Conservation (phyloP, 2,329 filamentous ascomycete species). For the Beauveria brongniartii region DNA sequence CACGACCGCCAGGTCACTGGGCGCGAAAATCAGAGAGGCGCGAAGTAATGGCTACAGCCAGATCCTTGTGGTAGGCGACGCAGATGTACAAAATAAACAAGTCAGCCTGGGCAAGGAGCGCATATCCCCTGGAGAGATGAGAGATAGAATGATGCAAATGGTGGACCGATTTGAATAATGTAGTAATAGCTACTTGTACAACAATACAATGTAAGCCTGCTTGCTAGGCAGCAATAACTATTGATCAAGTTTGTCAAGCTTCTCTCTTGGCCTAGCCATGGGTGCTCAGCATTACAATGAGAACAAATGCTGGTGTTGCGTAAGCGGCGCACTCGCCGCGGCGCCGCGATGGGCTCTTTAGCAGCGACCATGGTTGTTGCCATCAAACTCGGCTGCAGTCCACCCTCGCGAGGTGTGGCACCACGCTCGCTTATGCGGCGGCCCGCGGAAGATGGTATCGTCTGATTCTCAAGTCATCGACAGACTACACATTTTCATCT, state of each 20-base stretch:
- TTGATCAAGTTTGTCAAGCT: background rate
- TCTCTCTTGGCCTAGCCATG: background rate
- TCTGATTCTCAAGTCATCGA: background rate
- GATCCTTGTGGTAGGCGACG: constrained; percentile 63
- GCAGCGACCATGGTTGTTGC: background rate
- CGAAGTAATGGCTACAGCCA: constrained; percentile 63
- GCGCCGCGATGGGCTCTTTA: background rate
- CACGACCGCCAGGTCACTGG: constrained; percentile 50
- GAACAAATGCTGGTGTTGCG: background rate
- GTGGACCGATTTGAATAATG: constrained; percentile 40
- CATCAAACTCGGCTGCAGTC: background rate
- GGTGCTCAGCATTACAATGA: background rate
- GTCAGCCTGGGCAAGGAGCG: constrained; percentile 37
- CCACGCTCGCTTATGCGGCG: background rate
- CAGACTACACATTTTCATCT: background rate
- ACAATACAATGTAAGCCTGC: background rate
- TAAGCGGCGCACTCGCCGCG: constrained; percentile 4
- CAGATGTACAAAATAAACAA: constrained; percentile 50
- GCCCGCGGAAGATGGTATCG: background rate
- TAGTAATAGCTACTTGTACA: constrained; percentile 5
- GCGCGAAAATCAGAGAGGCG: constrained; percentile 66
- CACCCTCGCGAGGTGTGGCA: background rate
- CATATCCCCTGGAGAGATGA: constrained; percentile 37
- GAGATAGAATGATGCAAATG: constrained; percentile 36
- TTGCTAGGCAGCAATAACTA: background rate